phyloP scores from a whole-genome alignment of 805 yeast species.

The Monosporozyma siamensis region DNA sequence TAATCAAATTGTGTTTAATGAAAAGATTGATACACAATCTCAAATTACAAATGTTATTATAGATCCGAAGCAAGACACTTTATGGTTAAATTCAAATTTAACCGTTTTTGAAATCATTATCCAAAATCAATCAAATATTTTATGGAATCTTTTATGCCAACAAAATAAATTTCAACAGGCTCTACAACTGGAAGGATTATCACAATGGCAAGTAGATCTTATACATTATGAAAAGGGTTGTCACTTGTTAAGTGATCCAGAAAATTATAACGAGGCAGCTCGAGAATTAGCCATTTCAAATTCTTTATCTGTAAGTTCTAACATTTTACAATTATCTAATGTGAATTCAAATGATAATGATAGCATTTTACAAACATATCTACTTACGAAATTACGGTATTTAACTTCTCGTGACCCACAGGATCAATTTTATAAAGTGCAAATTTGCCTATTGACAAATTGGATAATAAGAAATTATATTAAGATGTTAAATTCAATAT shows the following conservation, averaged over 20 bases:
- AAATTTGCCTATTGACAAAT: slow-evolving; percentile 1
- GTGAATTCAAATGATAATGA: slow-evolving; percentile 9
- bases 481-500: not conserved
- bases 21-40: slow-evolving; percentile 22
- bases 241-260: slow-evolving; percentile 27
- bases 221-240: slow-evolving; percentile 50
- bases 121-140: slow-evolving; percentile 57
- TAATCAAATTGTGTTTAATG: slow-evolving; percentile 37
- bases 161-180: slow-evolving; percentile 57
- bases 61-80: slow-evolving; percentile 46
- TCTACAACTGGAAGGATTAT: slow-evolving; percentile 32
- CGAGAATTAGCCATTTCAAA: slow-evolving; percentile 48
- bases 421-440: not conserved
- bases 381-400: slow-evolving; percentile 34
- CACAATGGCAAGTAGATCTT: slow-evolving; percentile 36
- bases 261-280: slow-evolving; percentile 38
- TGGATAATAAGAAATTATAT: slow-evolving; percentile 1
- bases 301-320: slow-evolving; percentile 55
- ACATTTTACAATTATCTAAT: slow-evolving; percentile 12
- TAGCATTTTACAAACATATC: slow-evolving; percentile 37
- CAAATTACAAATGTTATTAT: slow-evolving; percentile 31
- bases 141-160: slow-evolving; percentile 60
- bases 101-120: slow-evolving; percentile 65
- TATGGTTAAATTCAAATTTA: slow-evolving; percentile 61
- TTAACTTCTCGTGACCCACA: slow-evolving; percentile 17